Percentiles rank a stretch among this genome's conserved stretches.
Conservation (phyloP, 2,329 filamentous ascomycete species). For the Colletotrichum cereale region DNA sequence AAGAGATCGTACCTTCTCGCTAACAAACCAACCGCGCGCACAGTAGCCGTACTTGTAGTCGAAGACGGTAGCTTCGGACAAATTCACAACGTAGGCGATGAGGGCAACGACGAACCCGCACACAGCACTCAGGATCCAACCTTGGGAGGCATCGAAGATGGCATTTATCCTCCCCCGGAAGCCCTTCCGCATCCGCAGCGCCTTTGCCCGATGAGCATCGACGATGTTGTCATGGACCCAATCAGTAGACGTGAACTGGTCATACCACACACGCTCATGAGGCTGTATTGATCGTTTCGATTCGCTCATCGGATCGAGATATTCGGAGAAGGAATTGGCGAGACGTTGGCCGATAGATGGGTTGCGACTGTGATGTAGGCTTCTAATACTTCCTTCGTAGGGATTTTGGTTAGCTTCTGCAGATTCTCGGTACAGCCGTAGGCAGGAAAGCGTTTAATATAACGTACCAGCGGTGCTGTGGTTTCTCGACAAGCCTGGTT, state of each 20-base stretch:
- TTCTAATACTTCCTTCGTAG: constrained; percentile 52
- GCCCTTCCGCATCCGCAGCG: constrained; percentile 84
- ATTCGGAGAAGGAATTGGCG: constrained; percentile 70
- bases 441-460: not conserved
- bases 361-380: constrained; percentile 66
- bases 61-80: constrained; percentile 87
- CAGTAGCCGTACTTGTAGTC: constrained; percentile 95
- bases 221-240: constrained; percentile 99
- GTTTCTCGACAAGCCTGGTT: constrained; percentile 50
- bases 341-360: constrained; percentile 72
- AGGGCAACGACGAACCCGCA: constrained; percentile 88
- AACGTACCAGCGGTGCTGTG: constrained; percentile 60
- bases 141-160: constrained; percentile 88
- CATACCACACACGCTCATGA: constrained; percentile 96
- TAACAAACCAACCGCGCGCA: constrained; percentile 75
- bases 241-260: constrained; percentile 97
- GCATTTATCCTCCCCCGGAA: constrained; percentile 83
- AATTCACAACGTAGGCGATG: constrained; percentile 89
- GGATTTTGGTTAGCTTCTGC: constrained; percentile 20
- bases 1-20: constrained; percentile 68
- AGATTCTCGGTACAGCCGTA: not conserved
- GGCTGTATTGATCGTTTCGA: constrained; percentile 76
- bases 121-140: constrained; percentile 92
- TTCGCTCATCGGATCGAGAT: constrained; percentile 70
- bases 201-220: constrained; percentile 90